Conservation (phyloP, 306 rosid species). For the Trifolium dubium region DNA sequence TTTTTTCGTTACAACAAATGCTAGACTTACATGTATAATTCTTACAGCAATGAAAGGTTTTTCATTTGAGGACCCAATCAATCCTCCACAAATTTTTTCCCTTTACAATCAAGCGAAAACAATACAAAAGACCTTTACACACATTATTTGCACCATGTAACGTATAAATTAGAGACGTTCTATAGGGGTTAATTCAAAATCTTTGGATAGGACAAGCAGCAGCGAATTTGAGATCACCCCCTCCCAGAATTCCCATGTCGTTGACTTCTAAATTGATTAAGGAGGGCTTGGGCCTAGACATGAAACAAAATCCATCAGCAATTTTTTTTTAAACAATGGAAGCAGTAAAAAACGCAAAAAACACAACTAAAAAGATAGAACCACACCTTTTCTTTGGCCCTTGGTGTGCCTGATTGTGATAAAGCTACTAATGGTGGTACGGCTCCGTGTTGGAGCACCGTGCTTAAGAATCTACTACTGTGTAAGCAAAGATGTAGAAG, state of each 20-base stretch:
- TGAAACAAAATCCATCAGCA: constrained; percentile 35
- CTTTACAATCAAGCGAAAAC: constrained; percentile 55
- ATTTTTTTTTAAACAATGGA: background rate
- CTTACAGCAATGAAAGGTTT: constrained; percentile 43
- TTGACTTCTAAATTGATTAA: constrained; percentile 86
- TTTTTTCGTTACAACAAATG: constrained; percentile 38
- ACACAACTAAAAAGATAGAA: constrained; percentile 27
- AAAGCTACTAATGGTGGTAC: constrained; percentile 94
- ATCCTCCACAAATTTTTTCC: constrained; percentile 50
- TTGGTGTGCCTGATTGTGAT: constrained; percentile 91
- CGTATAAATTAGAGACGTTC: constrained; percentile 55
- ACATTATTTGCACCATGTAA: constrained; percentile 64
- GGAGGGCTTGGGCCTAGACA: constrained; percentile 91
- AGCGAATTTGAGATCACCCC: constrained; percentile 58
- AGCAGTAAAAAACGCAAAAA: constrained; percentile 27
- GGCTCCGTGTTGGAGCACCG: constrained; percentile 91
- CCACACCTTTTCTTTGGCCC: constrained; percentile 94
- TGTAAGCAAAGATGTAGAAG: constrained; percentile 79
- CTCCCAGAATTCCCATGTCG: constrained; percentile 91
- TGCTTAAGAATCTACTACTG: constrained; percentile 58
- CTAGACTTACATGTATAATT: constrained; percentile 48
- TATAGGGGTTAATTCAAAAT: constrained; percentile 56
- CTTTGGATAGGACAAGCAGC: constrained; percentile 43
- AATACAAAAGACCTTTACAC: constrained; percentile 54
- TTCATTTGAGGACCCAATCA: constrained; percentile 54